Conservation (phyloP, 176 grass and related monocot species). For the Melocanna baccifera region DNA sequence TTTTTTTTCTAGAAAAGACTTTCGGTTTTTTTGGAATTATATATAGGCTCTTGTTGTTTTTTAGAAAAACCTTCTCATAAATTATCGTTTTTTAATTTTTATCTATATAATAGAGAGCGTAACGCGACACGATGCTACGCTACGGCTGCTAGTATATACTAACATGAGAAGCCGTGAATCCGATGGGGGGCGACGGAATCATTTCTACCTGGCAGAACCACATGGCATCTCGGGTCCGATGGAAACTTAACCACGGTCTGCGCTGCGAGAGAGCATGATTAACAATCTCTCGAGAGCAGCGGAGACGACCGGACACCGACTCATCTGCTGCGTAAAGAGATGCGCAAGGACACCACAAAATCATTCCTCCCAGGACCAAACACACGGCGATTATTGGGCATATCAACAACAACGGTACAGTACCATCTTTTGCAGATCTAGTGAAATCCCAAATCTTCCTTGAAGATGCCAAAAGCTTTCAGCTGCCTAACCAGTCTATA, state of each 20-base stretch:
- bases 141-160: too few relatives aligned
- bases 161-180: too few relatives aligned
- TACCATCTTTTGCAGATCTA: conserved; percentile 22
- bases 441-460: conserved; percentile 38
- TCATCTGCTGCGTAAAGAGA: not conserved
- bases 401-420: not conserved
- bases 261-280: not conserved
- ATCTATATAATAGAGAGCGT: too few relatives aligned
- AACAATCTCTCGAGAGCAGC: conserved; percentile 33
- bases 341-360: not conserved
- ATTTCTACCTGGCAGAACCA: not conserved
- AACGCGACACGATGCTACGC: too few relatives aligned
- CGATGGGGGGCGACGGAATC: not conserved
- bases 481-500: not conserved
- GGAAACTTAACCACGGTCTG: not conserved
- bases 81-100: too few relatives aligned
- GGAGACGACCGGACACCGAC: not conserved
- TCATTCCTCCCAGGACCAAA: conserved; percentile 31
- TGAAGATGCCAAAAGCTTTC: not conserved
- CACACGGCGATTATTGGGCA: not conserved
- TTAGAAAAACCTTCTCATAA: too few relatives aligned
- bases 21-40: too few relatives aligned
- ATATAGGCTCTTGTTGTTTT: too few relatives aligned
- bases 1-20: too few relatives aligned
- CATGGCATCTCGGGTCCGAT: not conserved